Evolutionary conservation across 345 rosid species (phyloP), one percentile per base, ranked within the genome.

Genomic region (Diplotaxis tenuifolia): DNA sequence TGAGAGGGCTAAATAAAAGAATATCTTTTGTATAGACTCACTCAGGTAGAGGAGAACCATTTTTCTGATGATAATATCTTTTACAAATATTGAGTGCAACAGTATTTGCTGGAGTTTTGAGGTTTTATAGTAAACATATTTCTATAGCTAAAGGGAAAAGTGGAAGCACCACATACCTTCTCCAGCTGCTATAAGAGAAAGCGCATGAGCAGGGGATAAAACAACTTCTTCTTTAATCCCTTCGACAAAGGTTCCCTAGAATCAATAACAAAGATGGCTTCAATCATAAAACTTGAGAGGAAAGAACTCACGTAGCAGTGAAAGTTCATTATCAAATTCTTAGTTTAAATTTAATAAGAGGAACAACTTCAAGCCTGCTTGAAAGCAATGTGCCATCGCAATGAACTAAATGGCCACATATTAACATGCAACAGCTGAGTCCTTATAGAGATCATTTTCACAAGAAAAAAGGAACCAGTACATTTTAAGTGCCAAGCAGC

Each of bases 221-320:
- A 96, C 99, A 80, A 92, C 99, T 87, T 96, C 99, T 78, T 96
- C 96, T 86, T 96, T 92, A 66, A 96, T 75, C 74, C 99, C 99
- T 79, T 96, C 99, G 36, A 96, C 93, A 81, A 86, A 96, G 73
- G 97, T 96, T 83, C 99, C 99, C 99, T 96, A 70, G 12, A 68
- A 82, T 64, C 55, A 78, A 53, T 23, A 40, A 62, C 18, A 65
- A 67, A 38, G 20, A 65, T 49, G 19, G 3, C 21, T 19, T 69
- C 31, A 54, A 31, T 4, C 11, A 3, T 22, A 56, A 56, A 28
- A 55, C 31, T 69, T 20, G 29, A n/a, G 45, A 49, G 62, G 23
- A 47, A 55, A 55, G 31, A 28, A 32, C 34, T 75, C 32, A 28
- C 20, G 65, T 40, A 68, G 56, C 65, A 76, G 67, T 18, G 63